Evolutionary conservation across 1,284 basidiomycete species (phyloP).

Genomic region (Cerioporus squamosus): DNA sequence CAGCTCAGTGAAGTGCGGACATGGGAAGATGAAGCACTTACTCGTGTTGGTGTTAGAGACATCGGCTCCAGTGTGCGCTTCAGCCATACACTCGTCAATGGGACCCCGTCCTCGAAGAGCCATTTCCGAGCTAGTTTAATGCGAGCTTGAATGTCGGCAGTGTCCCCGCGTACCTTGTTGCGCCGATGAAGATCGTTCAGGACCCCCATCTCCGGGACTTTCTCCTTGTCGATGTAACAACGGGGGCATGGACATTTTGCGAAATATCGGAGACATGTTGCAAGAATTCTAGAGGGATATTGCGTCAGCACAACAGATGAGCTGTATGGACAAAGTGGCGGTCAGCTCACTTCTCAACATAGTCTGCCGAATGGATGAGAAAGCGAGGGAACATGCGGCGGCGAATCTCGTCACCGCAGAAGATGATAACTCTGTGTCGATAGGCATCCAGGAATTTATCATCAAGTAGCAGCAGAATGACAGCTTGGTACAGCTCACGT

Average conservation of each 20-base stretch:
- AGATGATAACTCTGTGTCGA: conserved; percentile 32
- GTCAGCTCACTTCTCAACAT: conserved; percentile 30
- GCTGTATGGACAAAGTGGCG: neutral
- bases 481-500: conserved; percentile 31
- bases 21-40: neutral
- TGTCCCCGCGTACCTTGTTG: conserved; percentile 5
- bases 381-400: conserved; percentile 24
- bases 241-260: conserved; percentile 16
- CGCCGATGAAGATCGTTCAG: neutral
- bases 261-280: conserved; percentile 18
- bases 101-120: conserved; percentile 20
- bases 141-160: neutral
- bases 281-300: conserved; percentile 4
- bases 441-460: conserved; percentile 30
- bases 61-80: conserved; percentile 13
- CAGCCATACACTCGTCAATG: conserved; percentile 1
- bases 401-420: conserved; percentile 20
- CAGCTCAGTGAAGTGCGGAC: too few relatives aligned
- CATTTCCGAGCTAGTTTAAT: conserved; percentile 9
- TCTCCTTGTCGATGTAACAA: conserved; percentile 3
- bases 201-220: conserved; percentile 5
- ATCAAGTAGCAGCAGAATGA: conserved; percentile 30
- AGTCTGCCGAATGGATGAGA: conserved; percentile 35
- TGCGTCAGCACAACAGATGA: neutral
- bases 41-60: neutral